Evolutionary conservation across 2,329 filamentous ascomycete genomes (phyloP).

Genomic region (Aspergillus sojae): DNA sequence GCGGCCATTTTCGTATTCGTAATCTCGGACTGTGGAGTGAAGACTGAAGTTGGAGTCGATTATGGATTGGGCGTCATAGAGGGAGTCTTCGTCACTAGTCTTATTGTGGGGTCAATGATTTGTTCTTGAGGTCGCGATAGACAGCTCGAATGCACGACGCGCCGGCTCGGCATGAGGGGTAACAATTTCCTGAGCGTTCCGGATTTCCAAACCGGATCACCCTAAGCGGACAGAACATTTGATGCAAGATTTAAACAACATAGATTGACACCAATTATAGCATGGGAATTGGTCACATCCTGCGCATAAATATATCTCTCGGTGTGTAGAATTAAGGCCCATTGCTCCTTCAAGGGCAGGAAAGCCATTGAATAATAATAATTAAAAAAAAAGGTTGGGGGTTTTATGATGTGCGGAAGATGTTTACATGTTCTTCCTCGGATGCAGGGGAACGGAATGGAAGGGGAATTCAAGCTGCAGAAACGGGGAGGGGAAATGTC

Average conservation of each 20-base stretch:
- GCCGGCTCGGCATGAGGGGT: neutral
- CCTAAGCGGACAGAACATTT: neutral
- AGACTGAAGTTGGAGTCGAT: conserved; percentile 45
- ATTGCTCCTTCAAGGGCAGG: neutral
- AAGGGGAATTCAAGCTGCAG: neutral
- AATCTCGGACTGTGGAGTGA: conserved; percentile 43
- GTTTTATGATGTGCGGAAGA: neutral
- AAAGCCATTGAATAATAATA: neutral
- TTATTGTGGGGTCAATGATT: conserved; percentile 17
- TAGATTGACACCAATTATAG: neutral
- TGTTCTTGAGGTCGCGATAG: neutral
- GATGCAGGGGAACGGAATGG: neutral
- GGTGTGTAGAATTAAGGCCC: neutral
- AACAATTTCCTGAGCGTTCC: neutral
- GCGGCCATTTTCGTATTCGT: conserved; percentile 45
- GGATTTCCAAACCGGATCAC: neutral
- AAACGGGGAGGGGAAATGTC: conserved; percentile 9
- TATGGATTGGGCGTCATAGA: conserved; percentile 35
- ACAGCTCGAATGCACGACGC: conserved; percentile 1
- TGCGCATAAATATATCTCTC: neutral
- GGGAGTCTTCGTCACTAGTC: conserved; percentile 40
- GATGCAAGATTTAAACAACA: neutral
- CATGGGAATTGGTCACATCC: neutral
- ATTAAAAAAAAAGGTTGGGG: neutral
- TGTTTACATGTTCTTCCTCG: neutral